phyloP scores from a whole-genome alignment of 2,329 filamentous ascomycete species.

The Apiospora hydei region DNA sequence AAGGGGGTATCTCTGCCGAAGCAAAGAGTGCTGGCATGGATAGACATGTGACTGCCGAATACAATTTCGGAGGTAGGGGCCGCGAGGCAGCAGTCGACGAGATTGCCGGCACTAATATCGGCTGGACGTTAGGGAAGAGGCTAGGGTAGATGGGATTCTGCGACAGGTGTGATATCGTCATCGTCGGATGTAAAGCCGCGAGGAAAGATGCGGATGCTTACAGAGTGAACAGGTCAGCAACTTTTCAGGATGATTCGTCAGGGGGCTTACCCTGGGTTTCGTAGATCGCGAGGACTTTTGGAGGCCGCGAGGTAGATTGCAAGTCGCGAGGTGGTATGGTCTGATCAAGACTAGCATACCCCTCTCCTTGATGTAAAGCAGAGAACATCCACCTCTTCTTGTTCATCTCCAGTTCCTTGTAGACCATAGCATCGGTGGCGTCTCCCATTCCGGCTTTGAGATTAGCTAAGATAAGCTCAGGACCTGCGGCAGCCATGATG shows the following conservation, averaged over 20 bases:
- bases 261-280: slow-evolving; percentile 55
- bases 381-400: slow-evolving; percentile 70
- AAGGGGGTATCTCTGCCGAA: slow-evolving; percentile 60
- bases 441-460: slow-evolving; percentile 60
- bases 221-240: background rate
- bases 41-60: slow-evolving; percentile 59
- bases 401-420: slow-evolving; percentile 59
- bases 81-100: slow-evolving; percentile 43
- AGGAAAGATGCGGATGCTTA: slow-evolving; percentile 59
- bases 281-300: slow-evolving; percentile 57
- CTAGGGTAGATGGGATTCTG: slow-evolving; percentile 50
- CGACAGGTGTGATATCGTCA: slow-evolving; percentile 56
- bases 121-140: slow-evolving; percentile 46
- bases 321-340: slow-evolving; percentile 27
- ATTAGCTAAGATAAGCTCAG: slow-evolving; percentile 59
- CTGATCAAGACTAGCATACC: slow-evolving; percentile 39
- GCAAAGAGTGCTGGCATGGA: slow-evolving; percentile 64
- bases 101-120: slow-evolving; percentile 40
- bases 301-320: slow-evolving; percentile 33
- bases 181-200: slow-evolving; percentile 50
- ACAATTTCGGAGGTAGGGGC: slow-evolving; percentile 50
- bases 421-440: slow-evolving; percentile 54
- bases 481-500: slow-evolving; percentile 61
- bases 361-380: slow-evolving; percentile 56
- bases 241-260: background rate